Base-by-base conservation (phyloP, 2,329 filamentous ascomycete genomes). In the Fusarium ambrosium region DNA sequence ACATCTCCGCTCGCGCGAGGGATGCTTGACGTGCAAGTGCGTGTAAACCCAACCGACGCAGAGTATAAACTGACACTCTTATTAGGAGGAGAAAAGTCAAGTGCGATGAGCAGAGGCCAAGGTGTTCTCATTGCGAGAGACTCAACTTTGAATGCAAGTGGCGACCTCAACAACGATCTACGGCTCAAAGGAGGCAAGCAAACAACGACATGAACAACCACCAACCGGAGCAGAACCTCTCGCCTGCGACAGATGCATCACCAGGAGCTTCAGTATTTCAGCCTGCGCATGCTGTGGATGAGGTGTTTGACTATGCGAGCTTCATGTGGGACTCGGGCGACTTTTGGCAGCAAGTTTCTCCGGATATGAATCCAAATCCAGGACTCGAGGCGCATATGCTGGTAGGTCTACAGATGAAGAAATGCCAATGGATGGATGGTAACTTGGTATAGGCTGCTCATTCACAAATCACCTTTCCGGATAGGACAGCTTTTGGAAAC, bases 111-210 rank as follows among this genome's bases (percentile, higher is more conserved):
- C 83, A 85, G 66, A 81, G 85, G 24, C 87, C 87, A 13, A 80
- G 85, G 51, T 89, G 87, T 72, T 86, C 83, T 45, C 87, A 88
- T 74, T 89, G 87, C 78, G 86, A 87, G 74, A 83, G 87, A 37
- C 79, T 89, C 14, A 88, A 88, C 70, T 81, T 89, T 58, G 84
- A 88, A 66, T 89, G 87, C 79, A 86, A 84, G 69, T 89, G 87
- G 87, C 83, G 83, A 43, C 78, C 82, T 36, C 76, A 83, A 70
- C 77, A 81, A 59, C 71, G 79, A 39, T 72, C 77, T 64, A 69
- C 77, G 45, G 64, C 65, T 58, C 73, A 75, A 41, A 70, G 72
- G 34, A 76, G 73, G 51, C 73, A 73, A 41, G 27, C 67, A 34
- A 32, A 64, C 20, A 32, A 59, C 13, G 71, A 71, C 37, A 66